Evolutionary conservation across 257 asterid genomes (phyloP).

Genomic region (Solanum rostratum): DNA sequence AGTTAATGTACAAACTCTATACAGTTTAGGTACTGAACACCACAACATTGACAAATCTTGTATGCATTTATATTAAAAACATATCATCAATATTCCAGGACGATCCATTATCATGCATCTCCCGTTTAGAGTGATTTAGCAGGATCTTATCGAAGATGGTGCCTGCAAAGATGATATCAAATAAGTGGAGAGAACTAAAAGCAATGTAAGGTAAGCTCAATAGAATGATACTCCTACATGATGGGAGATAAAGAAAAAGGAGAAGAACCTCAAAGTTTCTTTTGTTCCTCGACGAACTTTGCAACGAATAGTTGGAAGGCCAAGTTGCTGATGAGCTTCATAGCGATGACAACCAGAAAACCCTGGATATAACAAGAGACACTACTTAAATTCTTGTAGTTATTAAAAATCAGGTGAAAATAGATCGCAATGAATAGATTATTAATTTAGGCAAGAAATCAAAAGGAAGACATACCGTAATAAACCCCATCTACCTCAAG

Average conservation of each 20-base stretch:
- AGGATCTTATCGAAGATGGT: slow-evolving; percentile 35
- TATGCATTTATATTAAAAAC: not conserved
- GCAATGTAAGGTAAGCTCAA: not conserved
- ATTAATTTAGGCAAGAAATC: not conserved
- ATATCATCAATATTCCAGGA: not conserved
- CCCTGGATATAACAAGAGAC: slow-evolving; percentile 26
- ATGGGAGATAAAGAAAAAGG: not conserved
- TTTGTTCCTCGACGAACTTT: slow-evolving; percentile 90
- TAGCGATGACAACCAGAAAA: slow-evolving; percentile 95
- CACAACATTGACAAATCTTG: not conserved
- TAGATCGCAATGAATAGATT: not conserved
- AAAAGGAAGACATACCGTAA: slow-evolving; percentile 40
- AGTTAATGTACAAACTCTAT: not conserved
- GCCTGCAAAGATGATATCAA: slow-evolving; percentile 37
- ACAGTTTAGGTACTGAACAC: not conserved
- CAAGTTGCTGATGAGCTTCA: slow-evolving; percentile 90
- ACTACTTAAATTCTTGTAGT: not conserved
- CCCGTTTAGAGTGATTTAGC: not conserved
- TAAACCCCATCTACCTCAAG: slow-evolving; percentile 87
- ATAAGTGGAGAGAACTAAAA: not conserved
- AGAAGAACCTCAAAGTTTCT: slow-evolving; percentile 66
- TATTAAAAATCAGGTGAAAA: not conserved
- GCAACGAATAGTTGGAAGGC: slow-evolving; percentile 85
- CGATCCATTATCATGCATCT: not conserved
- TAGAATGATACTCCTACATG: not conserved